Percentiles rank a stretch among this genome's conserved stretches.
These are phyloP conservation scores for Suhomyces chickasaworum DNA, from an alignment of 1,139 yeast species.

Conservation along the genomic window DNA sequence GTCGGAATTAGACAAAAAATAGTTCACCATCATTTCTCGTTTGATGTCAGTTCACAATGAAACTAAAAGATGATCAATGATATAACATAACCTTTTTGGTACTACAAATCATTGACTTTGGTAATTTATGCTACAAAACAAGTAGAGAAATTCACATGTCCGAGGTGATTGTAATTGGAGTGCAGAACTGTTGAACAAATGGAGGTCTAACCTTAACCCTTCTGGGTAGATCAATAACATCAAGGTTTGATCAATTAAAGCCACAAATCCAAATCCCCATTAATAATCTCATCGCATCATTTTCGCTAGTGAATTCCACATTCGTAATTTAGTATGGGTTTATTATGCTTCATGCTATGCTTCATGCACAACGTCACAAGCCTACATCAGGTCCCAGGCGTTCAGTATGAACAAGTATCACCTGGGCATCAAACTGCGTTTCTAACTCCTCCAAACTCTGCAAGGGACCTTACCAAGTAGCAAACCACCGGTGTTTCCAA, in stretches of 20 bases:
- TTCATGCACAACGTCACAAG: neutral
- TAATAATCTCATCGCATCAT: neutral
- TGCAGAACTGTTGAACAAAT: too few relatives aligned
- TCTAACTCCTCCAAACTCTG: too few relatives aligned
- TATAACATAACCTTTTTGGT: too few relatives aligned
- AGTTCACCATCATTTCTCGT: neutral
- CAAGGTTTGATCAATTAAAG: neutral
- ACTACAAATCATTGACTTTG: too few relatives aligned
- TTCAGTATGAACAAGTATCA: too few relatives aligned
- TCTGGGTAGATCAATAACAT: neutral
- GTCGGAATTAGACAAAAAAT: neutral
- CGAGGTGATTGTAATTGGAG: too few relatives aligned
- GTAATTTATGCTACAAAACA: too few relatives aligned
- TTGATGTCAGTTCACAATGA: neutral
- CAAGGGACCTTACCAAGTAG: too few relatives aligned
- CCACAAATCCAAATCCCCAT: neutral
- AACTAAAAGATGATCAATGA: too few relatives aligned
- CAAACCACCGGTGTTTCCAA: too few relatives aligned
- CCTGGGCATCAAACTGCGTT: too few relatives aligned
- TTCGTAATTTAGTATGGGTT: neutral
- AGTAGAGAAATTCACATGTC: too few relatives aligned
- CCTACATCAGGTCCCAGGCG: neutral
- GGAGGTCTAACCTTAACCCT: neutral
- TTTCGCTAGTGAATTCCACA: neutral
- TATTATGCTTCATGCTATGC: neutral